Evolutionary conservation across 2,329 filamentous ascomycete genomes (phyloP), one percentile per base, ranked within the genome.

Genomic region (Xylariaceae sp.): DNA sequence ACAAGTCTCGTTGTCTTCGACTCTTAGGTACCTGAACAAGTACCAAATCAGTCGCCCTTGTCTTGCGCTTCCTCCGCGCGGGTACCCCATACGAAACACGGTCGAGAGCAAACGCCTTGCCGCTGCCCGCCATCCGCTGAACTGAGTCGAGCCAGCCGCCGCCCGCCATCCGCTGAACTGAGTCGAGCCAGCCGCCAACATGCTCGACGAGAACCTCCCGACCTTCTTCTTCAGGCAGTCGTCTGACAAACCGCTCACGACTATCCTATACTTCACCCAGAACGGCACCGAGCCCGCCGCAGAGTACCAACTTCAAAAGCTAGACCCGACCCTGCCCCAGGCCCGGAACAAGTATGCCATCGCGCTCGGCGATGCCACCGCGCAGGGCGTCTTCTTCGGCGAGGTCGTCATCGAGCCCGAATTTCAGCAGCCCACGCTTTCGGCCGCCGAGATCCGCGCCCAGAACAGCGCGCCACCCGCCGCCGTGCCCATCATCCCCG

Each of bases 181-280:
- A n/a, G n/a, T n/a, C n/a, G n/a, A n/a, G n/a, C n/a, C n/a, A 26
- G 24, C 24, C 33, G 27, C 37, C 48, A 57, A 44, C 37, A 94
- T 94, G 88, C 74, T 94, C 51, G 88, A 94, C 77, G 86, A 93
- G 58, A 94, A 89, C 59, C 76, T 95, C n/a, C 89, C 89, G 36
- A 87, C 72, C 28, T 80, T 77, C 52, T 70, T 64, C 47, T 70
- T 72, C 55, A 68, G 65, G 43, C 60, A 63, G 14, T 66, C 66
- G 21, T 59, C 69, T 37, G 68, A 75, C 36, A 69, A 70, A 49
- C 64, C 71, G 5, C 63, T 68, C 39, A 64, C 70, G 53, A 81
- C 61, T 46, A 67, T 72, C 52, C 70, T 76, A 37, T 75, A 68
- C 58, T 75, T 73, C 46, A 66, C 70, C 5, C 67, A 93, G 49